These are phyloP conservation scores for Amaranthus hypochondriacus DNA, from an alignment of 148 eudicot genomes.

Conservation along the genomic window DNA sequence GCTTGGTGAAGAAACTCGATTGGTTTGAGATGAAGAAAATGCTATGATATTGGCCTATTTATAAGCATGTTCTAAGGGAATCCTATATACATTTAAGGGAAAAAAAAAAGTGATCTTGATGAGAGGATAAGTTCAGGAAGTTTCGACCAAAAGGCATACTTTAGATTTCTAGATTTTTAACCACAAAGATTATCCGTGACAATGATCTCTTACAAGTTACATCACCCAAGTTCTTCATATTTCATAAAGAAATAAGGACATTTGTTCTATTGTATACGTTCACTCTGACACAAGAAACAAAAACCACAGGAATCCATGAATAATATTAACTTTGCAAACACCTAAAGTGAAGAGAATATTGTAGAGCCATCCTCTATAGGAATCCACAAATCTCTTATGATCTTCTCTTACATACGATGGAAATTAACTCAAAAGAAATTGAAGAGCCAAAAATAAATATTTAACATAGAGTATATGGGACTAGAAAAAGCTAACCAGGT, in stretches of 20 bases:
- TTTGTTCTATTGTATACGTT: not conserved
- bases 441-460: constrained; percentile 24
- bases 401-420: too few species aligned
- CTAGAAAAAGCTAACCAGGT: constrained; percentile 1
- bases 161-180: not conserved
- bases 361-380: not conserved
- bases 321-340: not conserved
- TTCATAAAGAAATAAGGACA: constrained; percentile 17
- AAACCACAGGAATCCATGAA: constrained; percentile 7
- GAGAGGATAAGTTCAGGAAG: constrained; percentile 17
- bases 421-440: constrained; percentile 20
- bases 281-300: constrained; percentile 3
- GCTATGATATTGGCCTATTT: constrained; percentile 19
- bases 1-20: too few species aligned
- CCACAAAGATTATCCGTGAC: constrained; percentile 5
- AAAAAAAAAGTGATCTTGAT: constrained; percentile 2
- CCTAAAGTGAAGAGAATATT: not conserved
- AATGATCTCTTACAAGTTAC: constrained; percentile 12
- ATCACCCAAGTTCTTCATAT: constrained; percentile 18
- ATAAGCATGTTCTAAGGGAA: constrained; percentile 13
- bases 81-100: constrained; percentile 1
- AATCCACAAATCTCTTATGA: too few species aligned
- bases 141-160: not conserved
- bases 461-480: constrained; percentile 2
- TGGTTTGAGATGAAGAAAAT: not conserved